phyloP scores from a whole-genome alignment of 2,329 filamentous ascomycete genomes.

The Aspergillus bombycis region DNA sequence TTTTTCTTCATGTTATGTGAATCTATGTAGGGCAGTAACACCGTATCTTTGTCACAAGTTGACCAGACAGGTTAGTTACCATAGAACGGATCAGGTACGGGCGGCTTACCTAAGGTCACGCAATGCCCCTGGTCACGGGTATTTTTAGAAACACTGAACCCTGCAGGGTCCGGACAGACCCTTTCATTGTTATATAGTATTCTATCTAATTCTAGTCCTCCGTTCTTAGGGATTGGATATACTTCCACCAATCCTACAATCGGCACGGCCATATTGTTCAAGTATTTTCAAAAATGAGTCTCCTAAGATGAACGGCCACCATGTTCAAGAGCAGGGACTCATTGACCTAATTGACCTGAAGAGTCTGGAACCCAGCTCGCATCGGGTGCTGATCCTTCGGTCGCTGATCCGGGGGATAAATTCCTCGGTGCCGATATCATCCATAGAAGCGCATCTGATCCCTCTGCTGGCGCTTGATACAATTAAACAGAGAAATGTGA shows the following conservation, averaged over 20 bases:
- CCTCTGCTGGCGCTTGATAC: background rate
- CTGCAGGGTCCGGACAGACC: background rate
- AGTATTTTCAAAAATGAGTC: background rate
- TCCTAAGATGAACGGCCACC: too few species aligned
- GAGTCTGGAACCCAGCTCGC: constrained; percentile 19
- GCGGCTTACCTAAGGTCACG: background rate
- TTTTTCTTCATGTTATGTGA: too few species aligned
- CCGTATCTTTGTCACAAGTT: too few species aligned
- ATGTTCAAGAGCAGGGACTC: background rate
- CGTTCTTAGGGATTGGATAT: background rate
- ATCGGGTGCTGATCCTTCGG: constrained; percentile 13
- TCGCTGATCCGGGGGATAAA: constrained; percentile 14
- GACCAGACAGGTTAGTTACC: too few species aligned
- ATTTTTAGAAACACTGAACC: constrained; percentile 10
- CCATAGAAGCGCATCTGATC: background rate
- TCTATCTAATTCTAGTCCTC: background rate
- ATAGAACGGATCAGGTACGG: too few species aligned
- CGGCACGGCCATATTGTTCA: background rate
- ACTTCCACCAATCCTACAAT: background rate
- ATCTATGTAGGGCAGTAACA: too few species aligned
- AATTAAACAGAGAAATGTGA: background rate
- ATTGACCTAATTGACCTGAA: background rate
- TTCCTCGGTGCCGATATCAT: background rate
- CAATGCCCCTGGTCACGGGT: constrained; percentile 3
- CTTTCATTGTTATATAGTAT: background rate